phyloP scores from a whole-genome alignment of 768 basidiomycete genomes.

The Holtermannia corniformis region DNA sequence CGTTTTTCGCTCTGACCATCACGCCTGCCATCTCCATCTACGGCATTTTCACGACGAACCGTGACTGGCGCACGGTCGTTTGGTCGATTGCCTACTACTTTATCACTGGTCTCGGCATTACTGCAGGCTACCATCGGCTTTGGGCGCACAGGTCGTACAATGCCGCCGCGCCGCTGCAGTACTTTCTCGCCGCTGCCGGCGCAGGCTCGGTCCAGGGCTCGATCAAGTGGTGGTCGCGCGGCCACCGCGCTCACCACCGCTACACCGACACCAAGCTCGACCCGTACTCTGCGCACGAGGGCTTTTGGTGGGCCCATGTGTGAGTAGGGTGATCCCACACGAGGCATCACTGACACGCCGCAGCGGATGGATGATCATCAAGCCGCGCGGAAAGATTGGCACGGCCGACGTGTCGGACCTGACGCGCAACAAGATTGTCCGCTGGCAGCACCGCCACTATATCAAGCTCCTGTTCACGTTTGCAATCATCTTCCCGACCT shows the following conservation, averaged over 20 bases:
- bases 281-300: constrained; percentile 87
- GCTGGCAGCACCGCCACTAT: constrained; percentile 83
- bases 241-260: constrained; percentile 93
- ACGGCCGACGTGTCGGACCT: constrained; percentile 83
- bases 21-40: constrained; percentile 64
- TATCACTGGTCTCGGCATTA: constrained; percentile 73
- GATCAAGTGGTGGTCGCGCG: constrained; percentile 97
- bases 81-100: constrained; percentile 62
- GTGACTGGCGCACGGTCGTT: constrained; percentile 62
- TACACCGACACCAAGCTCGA: constrained; percentile 97
- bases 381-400: constrained; percentile 79
- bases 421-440: constrained; percentile 64
- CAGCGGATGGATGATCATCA: constrained; percentile 79
- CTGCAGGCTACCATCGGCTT: constrained; percentile 78
- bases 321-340: constrained; percentile 53
- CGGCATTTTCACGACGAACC: constrained; percentile 56
- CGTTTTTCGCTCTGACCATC: constrained; percentile 59
- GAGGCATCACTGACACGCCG: no score
- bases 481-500: constrained; percentile 64
- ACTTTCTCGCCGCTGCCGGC: constrained; percentile 70
- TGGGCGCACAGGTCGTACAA: constrained; percentile 97
- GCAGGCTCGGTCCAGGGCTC: constrained; percentile 93
- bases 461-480: constrained; percentile 58
- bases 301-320: constrained; percentile 75
- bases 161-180: constrained; percentile 75